Evolutionary conservation across 176 grass and related monocot species (phyloP).

Genomic region (Aegilops speltoides): DNA sequence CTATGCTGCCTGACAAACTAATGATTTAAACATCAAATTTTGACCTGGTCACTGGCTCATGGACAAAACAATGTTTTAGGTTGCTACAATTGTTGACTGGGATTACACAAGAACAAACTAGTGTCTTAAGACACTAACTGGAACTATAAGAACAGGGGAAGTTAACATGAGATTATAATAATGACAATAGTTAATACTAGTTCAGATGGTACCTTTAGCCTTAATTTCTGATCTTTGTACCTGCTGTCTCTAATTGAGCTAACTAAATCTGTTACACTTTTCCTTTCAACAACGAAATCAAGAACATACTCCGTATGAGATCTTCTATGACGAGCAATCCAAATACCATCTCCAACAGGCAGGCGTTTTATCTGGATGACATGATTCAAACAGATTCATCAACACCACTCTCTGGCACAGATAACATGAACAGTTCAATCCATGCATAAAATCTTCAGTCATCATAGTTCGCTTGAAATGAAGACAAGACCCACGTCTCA

Average conservation of each 20-base stretch:
- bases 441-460: neutral
- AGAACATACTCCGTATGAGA: constrained; percentile 76
- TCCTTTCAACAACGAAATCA: constrained; percentile 95
- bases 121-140: constrained; percentile 6
- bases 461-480: neutral
- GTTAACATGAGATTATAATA: constrained; percentile 5
- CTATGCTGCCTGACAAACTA: neutral
- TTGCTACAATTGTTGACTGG: neutral
- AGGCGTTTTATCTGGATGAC: constrained; percentile 59
- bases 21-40: constrained; percentile 16
- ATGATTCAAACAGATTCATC: constrained; percentile 34
- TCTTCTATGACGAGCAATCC: constrained; percentile 66
- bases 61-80: neutral
- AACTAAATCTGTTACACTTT: constrained; percentile 71
- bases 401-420: constrained; percentile 17
- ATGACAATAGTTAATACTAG: constrained; percentile 8
- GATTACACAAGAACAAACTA: constrained; percentile 9
- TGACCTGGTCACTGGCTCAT: neutral
- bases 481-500: neutral
- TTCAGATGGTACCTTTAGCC: constrained; percentile 60
- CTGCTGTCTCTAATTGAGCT: constrained; percentile 81
- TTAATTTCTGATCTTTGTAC: constrained; percentile 94
- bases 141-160: neutral
- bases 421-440: constrained; percentile 13
- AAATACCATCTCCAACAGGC: constrained; percentile 92